These are phyloP conservation scores for Plectranthus barbatus DNA, from an alignment of 257 asterid genomes.

Conservation along the genomic window DNA sequence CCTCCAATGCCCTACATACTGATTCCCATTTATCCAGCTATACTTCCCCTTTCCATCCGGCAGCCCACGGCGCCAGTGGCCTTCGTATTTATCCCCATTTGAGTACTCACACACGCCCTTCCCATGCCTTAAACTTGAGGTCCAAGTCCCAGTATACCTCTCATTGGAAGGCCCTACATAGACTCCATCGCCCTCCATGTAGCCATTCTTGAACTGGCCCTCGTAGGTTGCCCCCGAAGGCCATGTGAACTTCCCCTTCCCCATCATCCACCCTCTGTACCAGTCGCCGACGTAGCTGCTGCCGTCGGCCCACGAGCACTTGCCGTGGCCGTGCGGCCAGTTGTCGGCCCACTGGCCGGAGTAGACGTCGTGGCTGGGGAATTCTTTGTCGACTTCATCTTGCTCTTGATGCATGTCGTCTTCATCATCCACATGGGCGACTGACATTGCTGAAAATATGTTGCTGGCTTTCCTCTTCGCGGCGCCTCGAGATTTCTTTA, in stretches of 20 bases:
- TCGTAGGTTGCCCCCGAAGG: slow-evolving; percentile 82
- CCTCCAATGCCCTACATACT: slow-evolving; percentile 84
- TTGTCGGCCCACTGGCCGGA: slow-evolving; percentile 66
- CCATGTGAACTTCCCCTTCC: slow-evolving; percentile 77
- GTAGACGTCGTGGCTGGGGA: slow-evolving; percentile 61
- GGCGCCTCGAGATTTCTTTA: slow-evolving; percentile 57
- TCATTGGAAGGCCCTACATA: slow-evolving; percentile 48
- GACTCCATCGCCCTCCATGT: slow-evolving; percentile 85
- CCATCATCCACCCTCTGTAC: slow-evolving; percentile 58
- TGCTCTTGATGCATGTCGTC: not conserved
- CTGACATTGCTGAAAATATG: slow-evolving; percentile 79
- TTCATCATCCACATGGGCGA: slow-evolving; percentile 86
- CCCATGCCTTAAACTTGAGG: slow-evolving; percentile 56
- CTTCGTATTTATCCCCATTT: slow-evolving; percentile 72
- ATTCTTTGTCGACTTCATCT: slow-evolving; percentile 34
- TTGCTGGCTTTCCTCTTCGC: slow-evolving; percentile 51
- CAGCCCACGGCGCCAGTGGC: slow-evolving; percentile 61
- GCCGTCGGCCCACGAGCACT: slow-evolving; percentile 73
- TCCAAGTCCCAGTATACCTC: slow-evolving; percentile 68
- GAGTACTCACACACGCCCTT: slow-evolving; percentile 49
- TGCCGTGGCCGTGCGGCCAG: slow-evolving; percentile 66
- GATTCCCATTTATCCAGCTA: slow-evolving; percentile 73
- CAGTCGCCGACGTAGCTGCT: slow-evolving; percentile 78
- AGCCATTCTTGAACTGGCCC: slow-evolving; percentile 68
- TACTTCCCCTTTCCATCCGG: slow-evolving; percentile 83